phyloP scores from a whole-genome alignment of 2,329 filamentous ascomycete species.

The Tolypocladium amazonense region DNA sequence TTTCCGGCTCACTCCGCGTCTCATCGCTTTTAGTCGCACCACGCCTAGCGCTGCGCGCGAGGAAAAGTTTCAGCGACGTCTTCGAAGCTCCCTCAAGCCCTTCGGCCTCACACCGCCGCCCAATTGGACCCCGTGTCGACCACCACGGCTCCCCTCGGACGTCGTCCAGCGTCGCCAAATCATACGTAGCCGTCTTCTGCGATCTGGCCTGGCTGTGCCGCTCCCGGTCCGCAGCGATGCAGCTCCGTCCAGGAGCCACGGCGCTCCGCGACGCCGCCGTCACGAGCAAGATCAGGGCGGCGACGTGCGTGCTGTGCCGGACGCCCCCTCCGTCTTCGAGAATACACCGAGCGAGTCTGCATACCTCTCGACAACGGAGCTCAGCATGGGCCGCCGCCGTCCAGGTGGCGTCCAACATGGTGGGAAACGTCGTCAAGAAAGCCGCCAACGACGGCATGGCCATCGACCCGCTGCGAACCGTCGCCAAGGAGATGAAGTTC shows the following conservation, averaged over 20 bases:
- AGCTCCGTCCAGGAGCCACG: conserved; percentile 42
- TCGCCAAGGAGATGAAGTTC: conserved; percentile 95
- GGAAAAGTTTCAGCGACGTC: conserved; percentile 8
- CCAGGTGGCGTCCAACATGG: conserved; percentile 58
- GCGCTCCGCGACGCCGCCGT: conserved; percentile 31
- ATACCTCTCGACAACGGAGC: conserved; percentile 31
- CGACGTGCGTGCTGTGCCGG: conserved; percentile 20
- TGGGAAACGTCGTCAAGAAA: conserved; percentile 55
- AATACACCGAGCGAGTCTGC: conserved; percentile 22
- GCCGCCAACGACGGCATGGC: conserved; percentile 56
- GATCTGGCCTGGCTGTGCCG: neutral
- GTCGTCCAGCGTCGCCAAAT: neutral
- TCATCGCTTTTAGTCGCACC: conserved; percentile 1
- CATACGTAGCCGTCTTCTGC: neutral
- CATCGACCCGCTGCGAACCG: conserved; percentile 78
- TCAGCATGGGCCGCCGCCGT: conserved; percentile 73
- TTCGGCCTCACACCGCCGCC: neutral
- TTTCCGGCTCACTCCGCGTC: conserved; percentile 10
- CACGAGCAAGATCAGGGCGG: conserved; percentile 14
- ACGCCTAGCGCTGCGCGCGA: neutral
- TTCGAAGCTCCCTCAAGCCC: neutral
- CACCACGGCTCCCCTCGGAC: neutral
- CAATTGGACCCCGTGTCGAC: conserved; percentile 1
- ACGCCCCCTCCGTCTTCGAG: conserved; percentile 17
- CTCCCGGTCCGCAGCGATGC: conserved; percentile 27